Conservation (phyloP, 345 rosid species). For the Acer negundo region DNA sequence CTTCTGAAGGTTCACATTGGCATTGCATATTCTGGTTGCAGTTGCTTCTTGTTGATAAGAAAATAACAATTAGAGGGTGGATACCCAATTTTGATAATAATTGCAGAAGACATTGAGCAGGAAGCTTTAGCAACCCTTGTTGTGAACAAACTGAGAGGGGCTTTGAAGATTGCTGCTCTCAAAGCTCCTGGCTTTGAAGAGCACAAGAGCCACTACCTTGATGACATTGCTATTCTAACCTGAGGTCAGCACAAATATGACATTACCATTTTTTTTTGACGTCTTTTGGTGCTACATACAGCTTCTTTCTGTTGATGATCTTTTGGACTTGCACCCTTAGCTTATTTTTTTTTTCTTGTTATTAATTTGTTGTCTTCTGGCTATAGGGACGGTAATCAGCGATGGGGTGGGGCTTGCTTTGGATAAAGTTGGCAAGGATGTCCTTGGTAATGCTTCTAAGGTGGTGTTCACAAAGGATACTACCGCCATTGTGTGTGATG, state of each 20-base stretch:
- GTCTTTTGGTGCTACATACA: background rate
- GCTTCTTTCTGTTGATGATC: background rate
- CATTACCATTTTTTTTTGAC: background rate
- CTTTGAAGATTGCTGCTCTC: conserved; percentile 92
- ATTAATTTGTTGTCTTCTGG: background rate
- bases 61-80: conserved; percentile 84
- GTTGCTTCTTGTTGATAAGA: conserved; percentile 97
- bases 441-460: conserved; percentile 86
- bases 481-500: conserved; percentile 95
- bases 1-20: background rate
- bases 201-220: conserved; percentile 95
- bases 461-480: conserved; percentile 94
- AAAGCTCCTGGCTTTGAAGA: conserved; percentile 99
- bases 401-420: conserved; percentile 95
- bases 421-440: conserved; percentile 94
- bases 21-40: conserved; percentile 37
- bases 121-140: conserved; percentile 98
- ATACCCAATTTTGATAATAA: conserved; percentile 65
- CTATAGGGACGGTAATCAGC: conserved; percentile 80
- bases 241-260: conserved; percentile 49
- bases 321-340: background rate
- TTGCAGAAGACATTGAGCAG: conserved; percentile 98
- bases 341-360: no score
- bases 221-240: conserved; percentile 93
- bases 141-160: conserved; percentile 90